These are phyloP conservation scores for Paspalum notatum DNA, from an alignment of 176 grass and related monocot species.

Conservation along the genomic window DNA sequence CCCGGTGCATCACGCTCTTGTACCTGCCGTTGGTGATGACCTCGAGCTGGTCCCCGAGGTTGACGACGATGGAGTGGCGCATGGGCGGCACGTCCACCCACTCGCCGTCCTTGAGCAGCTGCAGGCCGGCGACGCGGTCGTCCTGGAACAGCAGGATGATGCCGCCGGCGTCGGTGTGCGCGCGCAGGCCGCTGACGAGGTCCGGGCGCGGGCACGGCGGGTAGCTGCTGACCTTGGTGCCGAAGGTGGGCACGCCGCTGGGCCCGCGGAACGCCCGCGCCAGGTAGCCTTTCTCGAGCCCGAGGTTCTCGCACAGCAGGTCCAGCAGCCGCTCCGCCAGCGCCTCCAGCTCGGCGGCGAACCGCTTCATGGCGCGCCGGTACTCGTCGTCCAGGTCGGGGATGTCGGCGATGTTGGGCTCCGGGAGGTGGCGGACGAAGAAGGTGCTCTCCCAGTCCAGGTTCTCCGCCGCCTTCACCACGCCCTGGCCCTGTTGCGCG, in stretches of 20 bases:
- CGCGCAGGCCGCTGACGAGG: constrained; percentile 75
- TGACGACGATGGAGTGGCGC: constrained; percentile 73
- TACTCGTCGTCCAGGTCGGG: constrained; percentile 55
- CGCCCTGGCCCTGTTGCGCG: not conserved
- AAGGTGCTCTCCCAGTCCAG: constrained; percentile 84
- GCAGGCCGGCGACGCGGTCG: constrained; percentile 59
- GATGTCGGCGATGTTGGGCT: constrained; percentile 54
- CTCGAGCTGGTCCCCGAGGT: constrained; percentile 96
- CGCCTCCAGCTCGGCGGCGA: constrained; percentile 66
- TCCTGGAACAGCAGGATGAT: constrained; percentile 97
- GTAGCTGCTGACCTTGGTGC: constrained; percentile 92
- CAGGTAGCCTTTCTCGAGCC: constrained; percentile 61
- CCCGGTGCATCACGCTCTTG: constrained; percentile 85
- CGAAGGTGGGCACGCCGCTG: constrained; percentile 59
- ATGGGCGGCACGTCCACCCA: constrained; percentile 78
- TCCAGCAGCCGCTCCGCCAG: constrained; percentile 68
- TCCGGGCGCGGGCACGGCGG: constrained; percentile 83
- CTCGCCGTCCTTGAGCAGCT: constrained; percentile 76
- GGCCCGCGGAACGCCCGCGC: constrained; percentile 57
- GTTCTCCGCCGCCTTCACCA: constrained; percentile 33
- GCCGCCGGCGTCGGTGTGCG: constrained; percentile 88
- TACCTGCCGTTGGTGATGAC: constrained; percentile 93
- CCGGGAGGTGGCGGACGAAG: constrained; percentile 85
- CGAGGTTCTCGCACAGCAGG: constrained; percentile 74
- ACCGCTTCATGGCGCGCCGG: constrained; percentile 63